Base-by-base conservation (phyloP, 805 yeast genomes). In the Lachancea kluyveri region DNA sequence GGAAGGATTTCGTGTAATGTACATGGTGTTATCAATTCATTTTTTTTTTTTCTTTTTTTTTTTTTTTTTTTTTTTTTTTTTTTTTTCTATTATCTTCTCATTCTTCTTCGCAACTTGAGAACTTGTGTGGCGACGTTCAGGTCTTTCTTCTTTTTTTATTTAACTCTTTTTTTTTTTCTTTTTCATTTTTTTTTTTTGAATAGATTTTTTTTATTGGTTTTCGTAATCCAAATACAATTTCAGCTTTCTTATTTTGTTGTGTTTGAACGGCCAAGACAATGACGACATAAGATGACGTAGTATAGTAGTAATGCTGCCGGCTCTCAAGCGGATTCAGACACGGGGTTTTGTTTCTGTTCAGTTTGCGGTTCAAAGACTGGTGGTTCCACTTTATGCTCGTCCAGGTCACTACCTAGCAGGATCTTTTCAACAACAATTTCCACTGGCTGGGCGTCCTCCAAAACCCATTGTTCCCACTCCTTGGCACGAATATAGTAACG, bases 401-500 rank as follows among this genome's bases (percentile, higher is more conserved):
- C 57, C 25, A 53, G 30, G 21, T 34, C 54, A 17, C 36, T 37
- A 24, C 48, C 50, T n/a, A 35, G 17, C 18, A 54, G 30, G 18
- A 36, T 36, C 8, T 32, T 43, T 28, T 48, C 48, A 30, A 52
- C 35, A 3, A 24, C 26, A n/a, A 48, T 33, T 11, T 17, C 21
- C 12, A 33, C 21, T n/a, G n/a, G n/a, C n/a, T 22, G 24, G 11
- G 41, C 29, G n/a, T 25, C 29, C 14, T 42, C 43, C n/a, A 50
- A 46, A 10, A 43, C 26, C 44, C 44, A 42, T 22, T 40, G 34
- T 17, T 39, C 37, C 56, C 56, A 55, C 9, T 46, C 35, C 19
- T 52, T 54, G 8, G 57, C 39, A 37, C 60, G 56, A 12, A 55
- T 33, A 26, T 52, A 52, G 28, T 45, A 55, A 4, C 39, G 41